These are phyloP conservation scores for Microbotryum scabiosae DNA, from an alignment of 1,284 basidiomycete species.

Conservation along the genomic window DNA sequence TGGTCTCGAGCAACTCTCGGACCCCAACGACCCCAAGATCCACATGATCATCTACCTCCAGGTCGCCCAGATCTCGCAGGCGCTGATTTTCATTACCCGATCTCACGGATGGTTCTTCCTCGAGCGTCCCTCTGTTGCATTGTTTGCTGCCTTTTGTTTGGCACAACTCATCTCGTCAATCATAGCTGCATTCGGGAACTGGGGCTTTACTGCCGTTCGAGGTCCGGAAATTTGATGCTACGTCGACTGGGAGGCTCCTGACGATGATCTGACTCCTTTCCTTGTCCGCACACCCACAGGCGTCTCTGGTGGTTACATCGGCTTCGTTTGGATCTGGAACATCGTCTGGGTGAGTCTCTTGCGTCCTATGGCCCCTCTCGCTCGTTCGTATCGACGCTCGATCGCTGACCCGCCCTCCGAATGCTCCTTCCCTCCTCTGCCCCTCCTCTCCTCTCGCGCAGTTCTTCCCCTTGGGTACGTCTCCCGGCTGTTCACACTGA, in stretches of 20 bases:
- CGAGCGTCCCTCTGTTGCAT: conserved; percentile 85
- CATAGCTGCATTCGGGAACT: conserved; percentile 85
- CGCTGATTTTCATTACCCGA: conserved; percentile 46
- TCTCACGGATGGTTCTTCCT: conserved; percentile 97
- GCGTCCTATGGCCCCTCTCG: too few relatives aligned
- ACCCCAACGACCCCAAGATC: conserved; percentile 42
- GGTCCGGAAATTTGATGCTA: conserved; percentile 11
- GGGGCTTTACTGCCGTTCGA: conserved; percentile 68
- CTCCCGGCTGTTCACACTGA: conserved; percentile 68
- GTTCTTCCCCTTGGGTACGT: conserved; percentile 50
- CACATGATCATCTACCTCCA: conserved; percentile 50
- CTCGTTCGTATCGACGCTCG: too few relatives aligned
- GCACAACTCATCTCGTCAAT: conserved; percentile 91
- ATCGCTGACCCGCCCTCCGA: not conserved
- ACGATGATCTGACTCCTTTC: too few relatives aligned
- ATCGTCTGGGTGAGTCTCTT: conserved; percentile 21
- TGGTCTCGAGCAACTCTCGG: conserved; percentile 51
- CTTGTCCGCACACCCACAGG: conserved; percentile 13
- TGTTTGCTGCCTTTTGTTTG: conserved; percentile 80
- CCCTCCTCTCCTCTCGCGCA: conserved; percentile 46
- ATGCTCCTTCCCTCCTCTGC: not conserved
- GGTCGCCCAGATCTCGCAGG: conserved; percentile 97
- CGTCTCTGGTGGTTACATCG: conserved; percentile 88
- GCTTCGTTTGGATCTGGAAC: conserved; percentile 40
- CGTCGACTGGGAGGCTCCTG: not conserved